Base-by-base conservation (phyloP, 805 yeast species). In the Yarrowia hollandica region DNA sequence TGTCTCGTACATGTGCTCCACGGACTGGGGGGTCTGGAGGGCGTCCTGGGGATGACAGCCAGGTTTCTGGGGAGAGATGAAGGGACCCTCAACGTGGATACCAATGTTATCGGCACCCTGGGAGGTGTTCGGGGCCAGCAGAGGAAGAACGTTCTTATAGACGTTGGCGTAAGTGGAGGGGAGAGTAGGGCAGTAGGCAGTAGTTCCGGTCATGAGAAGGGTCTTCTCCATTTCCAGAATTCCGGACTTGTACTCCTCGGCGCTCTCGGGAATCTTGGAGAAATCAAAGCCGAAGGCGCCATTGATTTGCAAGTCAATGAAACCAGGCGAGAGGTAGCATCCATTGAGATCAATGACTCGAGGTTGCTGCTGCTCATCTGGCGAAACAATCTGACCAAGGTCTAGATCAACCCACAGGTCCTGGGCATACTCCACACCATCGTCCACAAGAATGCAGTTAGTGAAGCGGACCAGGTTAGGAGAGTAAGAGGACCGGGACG, bases 71-170 rank as follows among this genome's bases (percentile, higher is more conserved):
- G 72, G 68, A 59, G 77, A 79, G 61, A 82, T 75, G 65, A 81
- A 80, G 7, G 85, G 85, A 5, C 85, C 85, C 64, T 82, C 85
- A 35, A 79, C 69, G 65, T 82, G 85, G n/a, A 82, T 82, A 10
- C 85, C 85, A 60, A 82, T 69, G 41, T 60, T 61, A 39, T 67
- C 70, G 6, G 70, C 68, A 14, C 68, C 66, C 25, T 42, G 62
- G 30, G 63, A 25, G 2, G 68, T 63, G 33, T 80, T 67, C 11
- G 73, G 67, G 28, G 71, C 70, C 16, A 69, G 69, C 61, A 79
- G 72, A 5, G 82, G 82, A 56, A 82, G 71, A 10, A 79, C 79
- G 60, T 74, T 75, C 19, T 68, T 67, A 67, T 82, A 82, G 30
- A 79, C 81, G 48, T 76, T 74, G 6, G 79, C 77, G 64, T 75